A percentile compares a stretch with the other conserved stretches of the same genome.
phyloP scores from a whole-genome alignment of 331 rosid genomes.

The Pyracantha coccinea region DNA sequence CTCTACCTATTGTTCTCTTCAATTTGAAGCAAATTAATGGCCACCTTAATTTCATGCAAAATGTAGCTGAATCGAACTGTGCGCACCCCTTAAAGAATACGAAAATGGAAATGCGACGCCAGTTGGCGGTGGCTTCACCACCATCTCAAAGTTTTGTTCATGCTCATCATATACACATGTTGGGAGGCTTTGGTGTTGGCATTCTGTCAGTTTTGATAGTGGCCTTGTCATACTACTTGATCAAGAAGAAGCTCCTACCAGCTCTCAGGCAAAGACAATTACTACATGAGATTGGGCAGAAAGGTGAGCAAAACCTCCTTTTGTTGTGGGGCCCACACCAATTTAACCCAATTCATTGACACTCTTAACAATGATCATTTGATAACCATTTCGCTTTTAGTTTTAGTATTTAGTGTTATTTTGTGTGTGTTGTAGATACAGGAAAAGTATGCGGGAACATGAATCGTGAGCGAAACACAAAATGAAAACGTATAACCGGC shows the following conservation, averaged over 20 bases:
- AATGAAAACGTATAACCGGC: no score
- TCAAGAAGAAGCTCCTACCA: conserved; percentile 32
- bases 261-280: conserved; percentile 14
- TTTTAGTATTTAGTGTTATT: no score
- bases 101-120: neutral
- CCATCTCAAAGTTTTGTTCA: neutral
- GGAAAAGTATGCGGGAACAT: no score
- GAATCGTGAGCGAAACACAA: no score
- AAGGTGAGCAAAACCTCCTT: neutral
- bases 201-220: conserved; percentile 30
- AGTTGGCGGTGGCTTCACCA: neutral
- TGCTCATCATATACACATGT: neutral
- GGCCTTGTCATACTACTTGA: conserved; percentile 26
- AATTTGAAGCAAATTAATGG: neutral
- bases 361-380: neutral
- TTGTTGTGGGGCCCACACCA: neutral
- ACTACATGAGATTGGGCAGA: neutral
- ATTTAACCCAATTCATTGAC: neutral
- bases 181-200: conserved; percentile 29
- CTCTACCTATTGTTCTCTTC: neutral
- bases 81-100: no score
- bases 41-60: no score
- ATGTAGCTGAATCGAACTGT: no score
- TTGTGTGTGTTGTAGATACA: no score
- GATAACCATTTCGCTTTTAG: neutral